Percentiles rank a stretch among this genome's conserved stretches.
Conservation (phyloP, 495 filamentous ascomycete species). For the Penicillium dipodomyicola region DNA sequence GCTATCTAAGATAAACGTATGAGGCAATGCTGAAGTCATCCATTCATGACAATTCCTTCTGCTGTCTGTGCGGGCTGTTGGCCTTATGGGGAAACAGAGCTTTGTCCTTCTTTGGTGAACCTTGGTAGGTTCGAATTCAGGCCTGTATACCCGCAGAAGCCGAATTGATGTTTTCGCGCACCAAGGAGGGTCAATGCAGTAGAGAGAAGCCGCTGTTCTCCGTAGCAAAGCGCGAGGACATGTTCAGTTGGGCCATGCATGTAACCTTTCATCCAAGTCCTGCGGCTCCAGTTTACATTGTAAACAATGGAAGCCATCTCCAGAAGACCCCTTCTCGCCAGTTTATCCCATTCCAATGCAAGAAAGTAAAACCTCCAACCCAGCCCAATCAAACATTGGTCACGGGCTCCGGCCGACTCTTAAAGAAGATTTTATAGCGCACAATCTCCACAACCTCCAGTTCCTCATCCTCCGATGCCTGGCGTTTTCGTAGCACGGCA, state of each 20-base stretch:
- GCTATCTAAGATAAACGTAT: slow-evolving; percentile 10
- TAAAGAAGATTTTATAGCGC: slow-evolving; percentile 86
- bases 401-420: slow-evolving; percentile 84
- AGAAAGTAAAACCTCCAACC: not conserved
- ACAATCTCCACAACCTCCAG: slow-evolving; percentile 82
- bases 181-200: not conserved
- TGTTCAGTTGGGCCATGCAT: not conserved
- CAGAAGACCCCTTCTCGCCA: not conserved
- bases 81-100: not conserved
- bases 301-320: not conserved
- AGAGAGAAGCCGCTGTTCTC: not conserved
- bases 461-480: slow-evolving; percentile 39
- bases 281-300: not conserved
- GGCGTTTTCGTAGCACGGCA: slow-evolving; percentile 59
- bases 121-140: slow-evolving; percentile 2
- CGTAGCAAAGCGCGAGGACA: not conserved
- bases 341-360: not conserved
- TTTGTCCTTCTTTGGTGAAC: slow-evolving; percentile 6
- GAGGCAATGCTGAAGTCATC: slow-evolving; percentile 16
- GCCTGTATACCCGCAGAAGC: not conserved
- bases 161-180: not conserved
- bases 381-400: slow-evolving; percentile 30
- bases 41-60: not conserved
- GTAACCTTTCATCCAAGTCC: not conserved
- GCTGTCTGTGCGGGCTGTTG: not conserved